Evolutionary conservation across 257 asterid genomes (phyloP), one percentile per base, ranked within the genome.

Genomic region (Cinchona pubescens): DNA sequence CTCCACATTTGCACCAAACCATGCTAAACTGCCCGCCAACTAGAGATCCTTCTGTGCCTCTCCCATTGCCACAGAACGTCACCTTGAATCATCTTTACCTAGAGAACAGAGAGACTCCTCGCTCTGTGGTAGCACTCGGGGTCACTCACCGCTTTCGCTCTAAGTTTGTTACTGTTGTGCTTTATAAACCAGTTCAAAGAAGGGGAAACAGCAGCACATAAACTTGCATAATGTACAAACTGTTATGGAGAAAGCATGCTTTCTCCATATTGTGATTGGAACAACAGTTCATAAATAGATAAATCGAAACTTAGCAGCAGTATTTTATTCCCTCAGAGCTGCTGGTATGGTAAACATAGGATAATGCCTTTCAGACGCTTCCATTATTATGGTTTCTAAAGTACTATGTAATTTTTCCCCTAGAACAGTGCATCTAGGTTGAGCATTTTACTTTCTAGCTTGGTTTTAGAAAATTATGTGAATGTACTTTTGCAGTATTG

Each of bases 121-220:
- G 93, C 29, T 83, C 97, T 0, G 90, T 94, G 0, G 97, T 94
- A 63, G 97, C 93, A 0, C 88, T 94, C 0, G 98, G 98, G 38
- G 86, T 88, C 49, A 90, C 97, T 2, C 96, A 92, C 79, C 89
- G 98, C 38, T 94, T 92, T 69, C 96, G 98, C 37, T 89, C 97
- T 2, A 94, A 92, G 69, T 92, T 70, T 29, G 97, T 94, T 18
- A 92, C 97, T 0, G 93, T 94, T 29, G 93, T 94, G 88, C 97
- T 94, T 51, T 94, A 92, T 76, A 94, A 94, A 84, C 98, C 97
- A 3, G 96, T 90, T 67, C 91, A 86, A 34, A 89, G 96, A 81
- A 87, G 96, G 87, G 92, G 86, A 83, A 70, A 79, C 38, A 67
- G 79, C 79, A 67, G 73, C 30, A 59, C 75, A 70, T 84, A 71